Evolutionary conservation across 352 stramenopile genomes (phyloP).

Genomic region (Phytophthora ohioensis): DNA sequence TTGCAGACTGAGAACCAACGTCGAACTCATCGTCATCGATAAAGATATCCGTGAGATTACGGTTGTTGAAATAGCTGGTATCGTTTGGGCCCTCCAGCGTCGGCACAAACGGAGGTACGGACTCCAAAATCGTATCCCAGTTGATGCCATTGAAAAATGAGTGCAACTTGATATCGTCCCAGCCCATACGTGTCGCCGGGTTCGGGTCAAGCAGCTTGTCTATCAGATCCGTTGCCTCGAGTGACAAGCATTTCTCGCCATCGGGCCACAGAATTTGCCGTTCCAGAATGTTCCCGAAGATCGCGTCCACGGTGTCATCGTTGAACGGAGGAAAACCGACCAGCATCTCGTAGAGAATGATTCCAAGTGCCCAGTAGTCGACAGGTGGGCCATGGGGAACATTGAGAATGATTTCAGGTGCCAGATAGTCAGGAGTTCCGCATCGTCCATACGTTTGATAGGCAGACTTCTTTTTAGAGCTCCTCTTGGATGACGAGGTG

Average conservation of each 20-base stretch:
- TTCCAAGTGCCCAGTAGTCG: constrained; percentile 92
- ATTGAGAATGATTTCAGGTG: constrained; percentile 88
- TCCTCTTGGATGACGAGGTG: constrained; percentile 26
- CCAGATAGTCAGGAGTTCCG: constrained; percentile 90
- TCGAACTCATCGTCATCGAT: constrained; percentile 87
- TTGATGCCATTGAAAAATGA: constrained; percentile 83
- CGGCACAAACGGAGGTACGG: constrained; percentile 86
- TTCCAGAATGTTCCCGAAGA: constrained; percentile 89
- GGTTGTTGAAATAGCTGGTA: constrained; percentile 93
- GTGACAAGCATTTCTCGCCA: constrained; percentile 88
- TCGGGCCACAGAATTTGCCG: constrained; percentile 89
- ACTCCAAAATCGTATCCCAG: constrained; percentile 84
- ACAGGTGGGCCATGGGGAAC: constrained; percentile 77
- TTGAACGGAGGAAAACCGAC: constrained; percentile 92
- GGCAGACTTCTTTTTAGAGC: constrained; percentile 53
- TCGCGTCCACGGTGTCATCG: constrained; percentile 87
- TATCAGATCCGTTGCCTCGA: constrained; percentile 86
- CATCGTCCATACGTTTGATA: constrained; percentile 80
- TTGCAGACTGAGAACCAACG: constrained; percentile 50
- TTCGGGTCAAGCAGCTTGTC: constrained; percentile 79
- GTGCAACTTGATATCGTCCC: constrained; percentile 70
- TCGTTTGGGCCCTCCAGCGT: constrained; percentile 87
- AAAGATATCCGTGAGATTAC: constrained; percentile 87
- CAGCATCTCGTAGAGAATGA: constrained; percentile 93
- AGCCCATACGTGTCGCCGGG: constrained; percentile 68